phyloP scores from a whole-genome alignment of 2,329 filamentous ascomycete species.

The Rutstroemia sp. region DNA sequence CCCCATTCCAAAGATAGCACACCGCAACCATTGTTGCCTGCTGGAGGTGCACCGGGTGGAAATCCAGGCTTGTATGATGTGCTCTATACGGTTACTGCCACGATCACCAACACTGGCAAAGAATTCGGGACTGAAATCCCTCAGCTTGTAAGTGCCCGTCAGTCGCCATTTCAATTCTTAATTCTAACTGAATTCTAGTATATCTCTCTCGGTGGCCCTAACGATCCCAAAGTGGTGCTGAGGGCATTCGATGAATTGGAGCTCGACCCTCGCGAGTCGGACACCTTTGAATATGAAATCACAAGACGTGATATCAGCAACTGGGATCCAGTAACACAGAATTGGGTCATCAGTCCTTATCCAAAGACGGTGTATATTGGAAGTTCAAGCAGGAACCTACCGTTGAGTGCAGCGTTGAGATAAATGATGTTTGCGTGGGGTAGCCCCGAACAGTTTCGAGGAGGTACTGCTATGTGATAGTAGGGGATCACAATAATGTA shows the following conservation, averaged over 20 bases:
- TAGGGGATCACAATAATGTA: too few relatives aligned
- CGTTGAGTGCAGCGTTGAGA: slow-evolving; percentile 32
- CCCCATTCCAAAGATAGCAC: slow-evolving; percentile 39
- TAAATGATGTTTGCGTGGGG: slow-evolving; percentile 19
- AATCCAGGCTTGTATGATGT: slow-evolving; percentile 48
- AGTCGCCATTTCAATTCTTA: neutral
- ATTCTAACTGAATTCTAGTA: slow-evolving; percentile 45
- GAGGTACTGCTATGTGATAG: too few relatives aligned
- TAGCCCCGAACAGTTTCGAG: too few relatives aligned
- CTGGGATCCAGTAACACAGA: slow-evolving; percentile 71
- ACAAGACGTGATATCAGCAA: slow-evolving; percentile 79
- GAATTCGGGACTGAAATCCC: slow-evolving; percentile 48
- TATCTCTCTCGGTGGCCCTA: slow-evolving; percentile 68
- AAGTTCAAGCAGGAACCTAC: slow-evolving; percentile 22
- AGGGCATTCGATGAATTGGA: slow-evolving; percentile 74
- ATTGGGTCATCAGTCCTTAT: slow-evolving; percentile 57
- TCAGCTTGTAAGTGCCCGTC: slow-evolving; percentile 35
- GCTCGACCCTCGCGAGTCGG: slow-evolving; percentile 59
- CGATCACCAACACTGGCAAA: slow-evolving; percentile 47
- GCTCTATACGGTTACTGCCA: slow-evolving; percentile 45
- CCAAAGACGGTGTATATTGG: slow-evolving; percentile 29
- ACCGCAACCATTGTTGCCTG: slow-evolving; percentile 38
- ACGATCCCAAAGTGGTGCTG: slow-evolving; percentile 60
- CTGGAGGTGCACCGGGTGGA: slow-evolving; percentile 46
- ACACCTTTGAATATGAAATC: slow-evolving; percentile 59